Base-by-base conservation (phyloP, 306 rosid species). In the Rubus parviflorus region DNA sequence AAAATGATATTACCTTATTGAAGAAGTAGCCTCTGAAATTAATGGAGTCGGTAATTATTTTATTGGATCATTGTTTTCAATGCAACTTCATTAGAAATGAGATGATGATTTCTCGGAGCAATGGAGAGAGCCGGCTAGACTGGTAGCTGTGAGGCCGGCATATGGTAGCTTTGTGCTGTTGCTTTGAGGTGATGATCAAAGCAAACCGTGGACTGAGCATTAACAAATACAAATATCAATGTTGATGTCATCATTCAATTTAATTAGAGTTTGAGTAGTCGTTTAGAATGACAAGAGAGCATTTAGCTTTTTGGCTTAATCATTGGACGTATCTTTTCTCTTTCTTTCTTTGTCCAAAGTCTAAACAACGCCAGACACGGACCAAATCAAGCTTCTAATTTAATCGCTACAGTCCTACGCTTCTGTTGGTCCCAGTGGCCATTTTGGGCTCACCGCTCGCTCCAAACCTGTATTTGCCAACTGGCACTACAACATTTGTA, bases 111-210 rank as follows among this genome's bases (percentile, higher is more conserved):
- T 63, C 56, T 58, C 42, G 20, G 43, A 74, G 49, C 51, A 57
- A 78, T 53, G 70, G 73, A 73, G 68, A 57, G 46, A 52, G 79
- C 72, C 65, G 79, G 79, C 78, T 58, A 56, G 76, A 40, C 76
- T 73, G 68, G 81, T 17, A 68, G 68, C 66, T 75, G 85, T 77
- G 69, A 5, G 78, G 92, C 92, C 88, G 89, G 92, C 92, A 46
- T 69, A 51, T 30, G 35, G 2, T n/a, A 62, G 70, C 51, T 54
- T 43, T 23, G n/a, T 62, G 77, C 22, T 83, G 69, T 75, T 67
- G 70, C 63, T 65, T 15, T 16, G 64, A 14, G 45, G 74, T 22
- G 73, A 80, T 84, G 89, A 84, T 71, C 79, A 64, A 79, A 81
- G 87, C 87, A 79, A 79, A 72, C 81, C 79, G 82, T 63, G 78